Conservation (phyloP, 1,284 basidiomycete species). For the Lentinula novae-zelandiae region DNA sequence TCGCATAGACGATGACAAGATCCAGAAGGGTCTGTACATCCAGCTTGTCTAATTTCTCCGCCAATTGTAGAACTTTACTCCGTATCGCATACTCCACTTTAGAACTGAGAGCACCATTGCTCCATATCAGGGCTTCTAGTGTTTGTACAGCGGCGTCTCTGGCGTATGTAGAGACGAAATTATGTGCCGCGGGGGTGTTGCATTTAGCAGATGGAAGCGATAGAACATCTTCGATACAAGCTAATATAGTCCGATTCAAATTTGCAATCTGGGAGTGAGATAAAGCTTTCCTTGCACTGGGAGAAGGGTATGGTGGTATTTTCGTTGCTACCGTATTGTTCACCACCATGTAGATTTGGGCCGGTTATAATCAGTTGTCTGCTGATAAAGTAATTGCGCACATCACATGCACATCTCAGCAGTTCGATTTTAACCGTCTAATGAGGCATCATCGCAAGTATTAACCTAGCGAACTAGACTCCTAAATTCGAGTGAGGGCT, state of each 20-base stretch:
- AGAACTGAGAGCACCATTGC: constrained; percentile 20
- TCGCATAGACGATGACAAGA: constrained; percentile 54
- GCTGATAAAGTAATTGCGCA: too few relatives aligned
- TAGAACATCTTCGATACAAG: constrained; percentile 42
- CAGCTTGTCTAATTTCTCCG: constrained; percentile 49
- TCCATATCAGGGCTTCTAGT: constrained; percentile 59
- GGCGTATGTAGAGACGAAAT: constrained; percentile 56
- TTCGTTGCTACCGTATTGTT: neutral
- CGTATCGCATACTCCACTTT: constrained; percentile 43
- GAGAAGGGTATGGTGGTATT: constrained; percentile 48
- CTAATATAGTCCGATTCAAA: constrained; percentile 44
- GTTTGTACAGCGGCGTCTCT: constrained; percentile 47
- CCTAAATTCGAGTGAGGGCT: neutral
- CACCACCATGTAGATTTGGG: neutral
- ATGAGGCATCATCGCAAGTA: too few relatives aligned
- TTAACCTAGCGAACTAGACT: neutral
- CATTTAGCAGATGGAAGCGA: constrained; percentile 43
- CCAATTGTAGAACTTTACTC: constrained; percentile 51
- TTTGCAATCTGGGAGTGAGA: constrained; percentile 49
- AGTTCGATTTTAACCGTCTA: too few relatives aligned
- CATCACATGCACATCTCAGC: too few relatives aligned
- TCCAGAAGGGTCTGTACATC: constrained; percentile 57
- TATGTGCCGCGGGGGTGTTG: constrained; percentile 37
- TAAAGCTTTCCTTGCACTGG: constrained; percentile 42
- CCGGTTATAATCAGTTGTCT: too few relatives aligned